Evolutionary conservation across 768 basidiomycete species (phyloP).

Genomic region (Pulveroboletus sp.): DNA sequence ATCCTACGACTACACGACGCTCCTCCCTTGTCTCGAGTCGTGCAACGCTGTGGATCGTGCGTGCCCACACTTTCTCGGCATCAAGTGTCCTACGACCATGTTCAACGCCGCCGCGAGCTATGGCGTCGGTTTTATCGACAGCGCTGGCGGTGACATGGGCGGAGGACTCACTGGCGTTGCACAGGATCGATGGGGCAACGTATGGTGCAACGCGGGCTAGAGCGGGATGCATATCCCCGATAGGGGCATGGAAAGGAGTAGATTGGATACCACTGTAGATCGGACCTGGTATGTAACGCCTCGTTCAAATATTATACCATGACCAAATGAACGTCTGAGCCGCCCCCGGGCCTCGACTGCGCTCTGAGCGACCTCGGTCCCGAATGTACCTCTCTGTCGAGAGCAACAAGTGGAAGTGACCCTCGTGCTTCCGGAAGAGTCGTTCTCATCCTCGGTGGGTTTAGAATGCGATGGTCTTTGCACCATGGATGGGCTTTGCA

Average conservation of each 20-base stretch:
- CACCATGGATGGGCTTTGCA: not conserved
- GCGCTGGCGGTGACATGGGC: conserved; percentile 40
- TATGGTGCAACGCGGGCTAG: conserved; percentile 61
- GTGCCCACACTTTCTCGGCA: conserved; percentile 70
- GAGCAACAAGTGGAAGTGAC: conserved; percentile 14
- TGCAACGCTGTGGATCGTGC: conserved; percentile 71
- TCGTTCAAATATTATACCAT: too few species aligned
- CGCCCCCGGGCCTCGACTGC: too few species aligned
- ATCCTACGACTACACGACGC: conserved; percentile 46
- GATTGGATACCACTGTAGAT: too few species aligned
- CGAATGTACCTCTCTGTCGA: too few species aligned
- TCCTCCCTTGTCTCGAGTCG: conserved; percentile 77
- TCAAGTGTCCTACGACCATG: conserved; percentile 56
- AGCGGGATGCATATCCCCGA: not conserved
- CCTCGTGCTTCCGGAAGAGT: not conserved
- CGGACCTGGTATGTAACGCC: too few species aligned
- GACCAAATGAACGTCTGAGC: too few species aligned
- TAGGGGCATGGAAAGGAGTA: not conserved
- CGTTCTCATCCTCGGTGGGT: not conserved
- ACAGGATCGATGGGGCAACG: conserved; percentile 69
- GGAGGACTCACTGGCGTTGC: conserved; percentile 50
- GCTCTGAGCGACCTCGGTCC: too few species aligned
- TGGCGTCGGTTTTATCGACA: conserved; percentile 72
- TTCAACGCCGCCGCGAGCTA: conserved; percentile 70
- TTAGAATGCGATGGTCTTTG: not conserved